Base-by-base conservation (phyloP, 2,329 filamentous ascomycete species). In the Colletotrichum viniferum region DNA sequence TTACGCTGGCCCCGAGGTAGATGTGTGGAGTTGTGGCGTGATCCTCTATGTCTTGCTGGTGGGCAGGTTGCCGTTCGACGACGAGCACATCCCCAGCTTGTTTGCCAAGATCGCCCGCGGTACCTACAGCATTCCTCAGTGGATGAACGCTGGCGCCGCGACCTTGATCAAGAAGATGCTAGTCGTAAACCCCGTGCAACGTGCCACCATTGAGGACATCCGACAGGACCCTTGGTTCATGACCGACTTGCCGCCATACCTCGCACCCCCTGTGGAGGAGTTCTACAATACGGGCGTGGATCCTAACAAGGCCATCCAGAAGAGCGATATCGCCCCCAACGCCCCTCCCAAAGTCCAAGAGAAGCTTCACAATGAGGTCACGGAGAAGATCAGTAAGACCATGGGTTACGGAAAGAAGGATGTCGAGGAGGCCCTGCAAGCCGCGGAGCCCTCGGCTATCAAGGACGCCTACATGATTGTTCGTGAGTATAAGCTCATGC, bases 401-500 rank as follows among this genome's bases (percentile, higher is more conserved):
- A 98, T 99, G 96, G 97, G 97, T 76, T 99, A 99, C 83, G 96
- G 94, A 43, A 96, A 95, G 83, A 94, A 94, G 77, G 97, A 99
- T 87, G 96, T 99, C 69, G 94, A 98, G 82, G 97, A 98, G 84
- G 96, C 97, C 26, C 88, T 99, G 77, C 94, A 94, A 81, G 96
- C 95, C 72, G 93, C 97, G 69, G 97, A 99, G 83, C 97, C 97
- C 14, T 98, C 96, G 74, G 96, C 97, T 13, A 98, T 99, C 88
- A 99, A 99, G 86, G 97, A 99, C 85, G 97, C 97, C 2, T 99
- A 98, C 86, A 93, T 98, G 86, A 99, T 99, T 83, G 95, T 99
- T 30, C 92, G 96, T 69, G 97, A 99, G 85, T 98, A 98, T 83
- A 97, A 98, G 84, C 91, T 98, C 83, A 98, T 98, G 96, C 94